Conservation (phyloP, 805 yeast species). For the Debaryomyces castellii region DNA sequence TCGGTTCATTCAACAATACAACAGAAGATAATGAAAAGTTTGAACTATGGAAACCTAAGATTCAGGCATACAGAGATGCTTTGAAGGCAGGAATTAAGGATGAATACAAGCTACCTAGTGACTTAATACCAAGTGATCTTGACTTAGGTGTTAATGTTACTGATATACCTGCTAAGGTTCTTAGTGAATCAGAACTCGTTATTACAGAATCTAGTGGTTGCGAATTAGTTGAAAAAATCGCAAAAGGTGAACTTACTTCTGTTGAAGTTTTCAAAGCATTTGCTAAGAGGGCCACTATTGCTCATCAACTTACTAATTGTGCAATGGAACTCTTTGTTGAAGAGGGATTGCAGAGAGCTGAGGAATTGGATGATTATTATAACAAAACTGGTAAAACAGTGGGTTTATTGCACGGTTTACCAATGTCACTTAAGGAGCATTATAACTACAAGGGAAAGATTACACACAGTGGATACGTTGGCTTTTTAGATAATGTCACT, state of each 20-base stretch:
- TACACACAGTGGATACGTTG: constrained; percentile 55
- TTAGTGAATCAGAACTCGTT: background rate
- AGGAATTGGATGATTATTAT: constrained; percentile 54
- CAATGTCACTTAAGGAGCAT: constrained; percentile 68
- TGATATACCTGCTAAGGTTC: background rate
- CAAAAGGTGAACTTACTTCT: constrained; percentile 37
- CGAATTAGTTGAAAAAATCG: constrained; percentile 9
- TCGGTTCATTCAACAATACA: background rate
- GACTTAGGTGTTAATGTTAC: constrained; percentile 1
- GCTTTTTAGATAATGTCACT: background rate
- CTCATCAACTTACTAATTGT: constrained; percentile 63
- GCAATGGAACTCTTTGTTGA: constrained; percentile 61
- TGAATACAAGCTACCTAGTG: background rate
- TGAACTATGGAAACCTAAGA: constrained; percentile 27
- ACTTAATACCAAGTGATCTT: background rate
- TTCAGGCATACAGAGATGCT: constrained; percentile 26
- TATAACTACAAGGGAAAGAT: constrained; percentile 51
- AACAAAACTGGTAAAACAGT: constrained; percentile 48
- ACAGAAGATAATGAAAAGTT: constrained; percentile 1
- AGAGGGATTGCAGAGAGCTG: constrained; percentile 59
- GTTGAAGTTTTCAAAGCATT: constrained; percentile 58
- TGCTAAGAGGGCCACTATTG: constrained; percentile 62
- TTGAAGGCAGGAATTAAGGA: constrained; percentile 19
- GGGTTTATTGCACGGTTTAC: constrained; percentile 72
- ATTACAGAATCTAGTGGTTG: constrained; percentile 2